Evolutionary conservation across 129 eudicot species (phyloP).

Genomic region (Lactuca saligna): DNA sequence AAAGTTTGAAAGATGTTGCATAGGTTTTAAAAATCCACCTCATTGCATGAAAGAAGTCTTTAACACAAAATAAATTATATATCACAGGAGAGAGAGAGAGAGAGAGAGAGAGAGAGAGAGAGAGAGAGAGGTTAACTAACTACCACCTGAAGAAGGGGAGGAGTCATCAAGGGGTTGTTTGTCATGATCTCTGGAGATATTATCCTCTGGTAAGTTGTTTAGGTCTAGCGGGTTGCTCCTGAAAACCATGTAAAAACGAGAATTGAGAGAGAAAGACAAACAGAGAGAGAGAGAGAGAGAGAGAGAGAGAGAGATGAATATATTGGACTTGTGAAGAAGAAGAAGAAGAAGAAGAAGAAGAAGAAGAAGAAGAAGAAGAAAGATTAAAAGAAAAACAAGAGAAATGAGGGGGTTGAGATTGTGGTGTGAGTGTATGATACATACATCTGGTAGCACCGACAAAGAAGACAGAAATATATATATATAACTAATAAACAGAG

Average conservation of each 20-base stretch:
- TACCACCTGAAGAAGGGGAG: conserved; percentile 75
- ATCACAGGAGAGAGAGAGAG: too few relatives aligned
- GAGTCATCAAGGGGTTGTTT: conserved; percentile 61
- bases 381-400: too few relatives aligned
- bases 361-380: background rate
- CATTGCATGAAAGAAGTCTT: background rate
- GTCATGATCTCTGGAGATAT: conserved; percentile 60
- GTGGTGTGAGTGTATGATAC: conserved; percentile 33
- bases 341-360: background rate
- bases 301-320: background rate
- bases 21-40: background rate
- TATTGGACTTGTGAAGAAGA: background rate
- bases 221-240: conserved; percentile 97
- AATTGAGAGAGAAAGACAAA: conserved; percentile 9
- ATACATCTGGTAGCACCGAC: conserved; percentile 46
- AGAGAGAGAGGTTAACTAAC: background rate
- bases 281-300: background rate
- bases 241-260: conserved; percentile 27
- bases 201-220: conserved; percentile 90
- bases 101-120: background rate
- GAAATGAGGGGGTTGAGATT: background rate
- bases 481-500: conserved; percentile 28
- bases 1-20: background rate
- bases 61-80: too few relatives aligned
- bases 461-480: conserved; percentile 33